Percentiles rank a stretch among this genome's conserved stretches.
Evolutionary conservation across 2,329 filamentous ascomycete genomes (phyloP).

Genomic region (Harringtonia aguacate): DNA sequence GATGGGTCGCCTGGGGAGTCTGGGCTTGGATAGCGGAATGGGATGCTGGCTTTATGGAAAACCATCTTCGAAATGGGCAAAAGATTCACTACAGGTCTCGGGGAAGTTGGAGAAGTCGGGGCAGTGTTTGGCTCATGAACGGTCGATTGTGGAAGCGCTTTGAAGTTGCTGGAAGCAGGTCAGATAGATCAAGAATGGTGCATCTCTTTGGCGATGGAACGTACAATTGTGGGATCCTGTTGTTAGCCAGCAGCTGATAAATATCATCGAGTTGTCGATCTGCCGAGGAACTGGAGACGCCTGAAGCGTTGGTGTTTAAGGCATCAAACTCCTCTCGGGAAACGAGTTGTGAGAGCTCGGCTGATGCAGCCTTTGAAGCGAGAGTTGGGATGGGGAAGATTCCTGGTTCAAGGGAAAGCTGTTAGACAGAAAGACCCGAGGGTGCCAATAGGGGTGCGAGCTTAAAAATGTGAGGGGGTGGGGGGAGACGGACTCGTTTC

Average conservation of each 20-base stretch:
- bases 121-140: conserved; percentile 12
- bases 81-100: conserved; percentile 28
- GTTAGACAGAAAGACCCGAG: conserved; percentile 3
- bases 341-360: conserved; percentile 40
- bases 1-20: conserved; percentile 16
- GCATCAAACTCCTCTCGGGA: conserved; percentile 47
- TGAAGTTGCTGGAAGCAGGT: conserved; percentile 40
- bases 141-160: conserved; percentile 27
- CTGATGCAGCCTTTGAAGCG: conserved; percentile 42
- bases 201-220: not conserved
- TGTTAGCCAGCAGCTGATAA: conserved; percentile 55
- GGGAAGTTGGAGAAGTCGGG: conserved; percentile 15
- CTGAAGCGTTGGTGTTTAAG: conserved; percentile 58
- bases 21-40: conserved; percentile 28
- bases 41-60: conserved; percentile 29
- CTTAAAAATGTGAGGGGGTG: conserved; percentile 6
- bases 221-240: conserved; percentile 61
- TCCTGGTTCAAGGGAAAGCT: conserved; percentile 28
- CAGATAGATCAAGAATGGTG: not conserved
- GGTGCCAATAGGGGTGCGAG: conserved; percentile 6
- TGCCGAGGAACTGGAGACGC: conserved; percentile 1
- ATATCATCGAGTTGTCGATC: conserved; percentile 66
- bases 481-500: conserved; percentile 48
- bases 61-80: conserved; percentile 41
- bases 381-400: conserved; percentile 56